These are phyloP conservation scores for Phytophthora podocarpi DNA, from an alignment of 352 stramenopile species.

Conservation along the genomic window DNA sequence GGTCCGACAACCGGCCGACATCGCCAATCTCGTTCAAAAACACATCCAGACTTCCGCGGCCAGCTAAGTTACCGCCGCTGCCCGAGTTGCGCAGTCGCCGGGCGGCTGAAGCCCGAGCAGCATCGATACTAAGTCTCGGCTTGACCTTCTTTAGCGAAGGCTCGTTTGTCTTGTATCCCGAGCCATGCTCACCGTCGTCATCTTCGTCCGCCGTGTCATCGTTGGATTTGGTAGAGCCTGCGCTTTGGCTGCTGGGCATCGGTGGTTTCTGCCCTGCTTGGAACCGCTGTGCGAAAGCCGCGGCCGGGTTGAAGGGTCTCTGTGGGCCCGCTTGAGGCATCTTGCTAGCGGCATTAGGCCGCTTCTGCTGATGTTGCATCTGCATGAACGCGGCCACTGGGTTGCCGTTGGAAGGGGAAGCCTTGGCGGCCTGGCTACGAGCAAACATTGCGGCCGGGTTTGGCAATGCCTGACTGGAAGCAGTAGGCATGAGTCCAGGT, in stretches of 20 bases:
- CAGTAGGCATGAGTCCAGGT: slow-evolving; percentile 2
- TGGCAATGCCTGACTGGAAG: slow-evolving; percentile 21
- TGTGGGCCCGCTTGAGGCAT: slow-evolving; percentile 16
- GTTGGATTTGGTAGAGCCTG: slow-evolving; percentile 40
- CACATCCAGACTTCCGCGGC: slow-evolving; percentile 68
- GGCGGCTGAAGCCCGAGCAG: slow-evolving; percentile 69
- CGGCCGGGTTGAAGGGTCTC: slow-evolving; percentile 53
- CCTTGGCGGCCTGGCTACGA: slow-evolving; percentile 43
- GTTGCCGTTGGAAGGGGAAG: slow-evolving; percentile 32
- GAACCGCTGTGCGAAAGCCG: slow-evolving; percentile 63
- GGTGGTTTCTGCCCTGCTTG: slow-evolving; percentile 49
- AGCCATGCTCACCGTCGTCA: slow-evolving; percentile 46
- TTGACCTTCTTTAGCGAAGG: slow-evolving; percentile 80
- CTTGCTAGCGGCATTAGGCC: slow-evolving; percentile 7
- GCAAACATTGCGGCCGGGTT: slow-evolving; percentile 73
- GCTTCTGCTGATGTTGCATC: slow-evolving; percentile 54
- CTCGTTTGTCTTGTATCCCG: slow-evolving; percentile 38
- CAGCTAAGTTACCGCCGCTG: slow-evolving; percentile 51
- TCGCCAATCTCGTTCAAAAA: slow-evolving; percentile 86
- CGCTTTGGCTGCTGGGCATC: slow-evolving; percentile 35
- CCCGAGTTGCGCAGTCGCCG: slow-evolving; percentile 70
- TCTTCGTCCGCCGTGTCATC: slow-evolving; percentile 43
- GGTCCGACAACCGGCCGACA: slow-evolving; percentile 78
- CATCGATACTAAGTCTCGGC: slow-evolving; percentile 77
- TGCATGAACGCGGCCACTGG: slow-evolving; percentile 62